A percentile compares a stretch with the other conserved stretches of the same genome.
These are phyloP conservation scores for Selenicereus undatus DNA, from an alignment of 148 eudicot species.

Conservation along the genomic window DNA sequence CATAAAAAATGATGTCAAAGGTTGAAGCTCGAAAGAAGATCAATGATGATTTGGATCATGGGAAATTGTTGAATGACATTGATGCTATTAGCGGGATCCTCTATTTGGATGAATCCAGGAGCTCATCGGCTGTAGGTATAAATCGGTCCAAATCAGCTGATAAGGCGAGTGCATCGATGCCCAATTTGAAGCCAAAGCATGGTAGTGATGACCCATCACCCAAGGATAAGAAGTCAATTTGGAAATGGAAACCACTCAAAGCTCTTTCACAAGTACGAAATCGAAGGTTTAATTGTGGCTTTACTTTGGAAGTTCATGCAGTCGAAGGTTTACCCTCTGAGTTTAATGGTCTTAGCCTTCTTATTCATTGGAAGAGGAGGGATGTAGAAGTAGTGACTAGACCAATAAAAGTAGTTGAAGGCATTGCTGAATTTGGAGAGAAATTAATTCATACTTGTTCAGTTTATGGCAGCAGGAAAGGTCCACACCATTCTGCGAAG, in stretches of 20 bases:
- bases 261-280: conserved; percentile 60
- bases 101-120: conserved; percentile 45
- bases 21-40: conserved; percentile 40
- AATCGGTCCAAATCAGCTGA: conserved; percentile 43
- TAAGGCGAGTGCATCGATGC: conserved; percentile 29
- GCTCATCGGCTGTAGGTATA: conserved; percentile 38
- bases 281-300: conserved; percentile 81
- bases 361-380: conserved; percentile 81
- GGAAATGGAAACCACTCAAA: conserved; percentile 89
- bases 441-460: conserved; percentile 57
- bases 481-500: conserved; percentile 63
- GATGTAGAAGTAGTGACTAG: conserved; percentile 57
- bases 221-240: conserved; percentile 80
- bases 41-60: conserved; percentile 41
- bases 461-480: conserved; percentile 64
- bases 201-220: conserved; percentile 34
- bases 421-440: conserved; percentile 68
- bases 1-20: conserved; percentile 35
- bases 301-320: conserved; percentile 76
- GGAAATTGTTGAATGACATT: conserved; percentile 56
- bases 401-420: conserved; percentile 54
- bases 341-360: conserved; percentile 45
- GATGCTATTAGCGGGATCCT: conserved; percentile 65
- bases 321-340: conserved; percentile 61
- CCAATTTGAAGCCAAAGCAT: conserved; percentile 38